Base-by-base conservation (phyloP, 345 rosid species). In the Tarenaya hassleriana region DNA sequence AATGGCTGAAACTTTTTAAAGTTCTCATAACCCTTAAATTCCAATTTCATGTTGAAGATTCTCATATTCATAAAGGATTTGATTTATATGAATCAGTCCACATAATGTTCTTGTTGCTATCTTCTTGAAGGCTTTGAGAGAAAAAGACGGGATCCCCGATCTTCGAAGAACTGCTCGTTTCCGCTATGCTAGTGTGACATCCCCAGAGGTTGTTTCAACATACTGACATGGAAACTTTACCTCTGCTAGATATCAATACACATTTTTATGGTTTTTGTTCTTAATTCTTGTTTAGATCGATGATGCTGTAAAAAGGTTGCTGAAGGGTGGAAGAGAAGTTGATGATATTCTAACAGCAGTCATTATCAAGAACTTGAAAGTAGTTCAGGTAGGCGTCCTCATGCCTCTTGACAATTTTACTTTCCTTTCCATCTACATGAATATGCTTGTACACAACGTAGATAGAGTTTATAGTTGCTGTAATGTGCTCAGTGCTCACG, bases 101-200 rank as follows among this genome's bases (percentile, higher is more conserved):
- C 38, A 12, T 24, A 12, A 5, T 60, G 31, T 35, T 47, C 15
- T 33, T 1, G 50, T 59, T 49, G 9, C 44, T 20, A n/a, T 45
- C 5, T 31, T 43, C 18, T 52, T 57, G 39, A 72, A 85, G 98
- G 78, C 62, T 53, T 48, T 92, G 58, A 83, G 95, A 79, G 88
- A 85, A 67, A 73, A 67, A 72, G 88, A 85, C 58, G 98, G 98
- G 42, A 66, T 92, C 68, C 98, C 98, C 33, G 94, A 92, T 78
- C 90, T 92, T 56, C 75, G 98, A 16, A 75, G 91, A 65, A 65
- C 58, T 31, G 86, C 98, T 62, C 91, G 98, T 15, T 92, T 53
- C 73, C 91, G 94, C 37, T 92, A 85, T 67, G 74, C 85, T 46
- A 76, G 82, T 69, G 88, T 80, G 56, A 66, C 77, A 48, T 56